These are phyloP conservation scores for Leccinum insolens DNA, from an alignment of 1,284 basidiomycete species.

Conservation along the genomic window DNA sequence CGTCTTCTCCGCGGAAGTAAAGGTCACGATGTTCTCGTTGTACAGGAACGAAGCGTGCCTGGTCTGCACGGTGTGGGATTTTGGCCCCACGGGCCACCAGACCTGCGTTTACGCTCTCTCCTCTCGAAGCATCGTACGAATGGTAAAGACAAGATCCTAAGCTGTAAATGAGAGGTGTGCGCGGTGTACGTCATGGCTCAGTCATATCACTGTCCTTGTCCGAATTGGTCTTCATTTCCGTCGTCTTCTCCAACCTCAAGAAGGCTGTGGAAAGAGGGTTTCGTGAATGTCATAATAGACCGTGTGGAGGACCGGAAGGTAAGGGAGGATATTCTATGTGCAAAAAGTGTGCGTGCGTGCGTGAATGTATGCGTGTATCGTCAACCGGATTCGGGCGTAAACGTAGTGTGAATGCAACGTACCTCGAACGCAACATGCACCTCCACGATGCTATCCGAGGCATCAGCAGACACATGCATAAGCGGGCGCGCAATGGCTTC, in stretches of 20 bases:
- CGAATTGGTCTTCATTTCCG: neutral
- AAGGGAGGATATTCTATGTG: constrained; percentile 62
- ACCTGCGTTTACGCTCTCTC: too few species aligned
- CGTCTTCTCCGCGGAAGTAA: too few species aligned
- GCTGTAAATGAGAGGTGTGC: too few species aligned
- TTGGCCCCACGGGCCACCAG: too few species aligned
- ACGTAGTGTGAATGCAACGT: constrained; percentile 12
- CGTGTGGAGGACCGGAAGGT: constrained; percentile 56
- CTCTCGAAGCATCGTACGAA: too few species aligned
- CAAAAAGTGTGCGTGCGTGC: neutral
- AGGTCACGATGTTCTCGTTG: too few species aligned
- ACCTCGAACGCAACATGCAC: constrained; percentile 61
- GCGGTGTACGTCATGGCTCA: neutral
- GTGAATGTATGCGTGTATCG: neutral
- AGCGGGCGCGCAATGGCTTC: too few species aligned
- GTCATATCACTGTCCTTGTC: neutral
- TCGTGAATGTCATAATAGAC: constrained; percentile 62
- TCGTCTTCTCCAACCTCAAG: neutral
- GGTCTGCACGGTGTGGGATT: too few species aligned
- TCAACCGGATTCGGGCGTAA: neutral
- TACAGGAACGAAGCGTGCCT: too few species aligned
- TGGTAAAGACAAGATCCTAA: too few species aligned
- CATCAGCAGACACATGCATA: neutral
- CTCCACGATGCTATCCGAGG: constrained; percentile 26
- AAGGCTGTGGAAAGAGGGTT: constrained; percentile 21